These are phyloP conservation scores for Hymenoscyphus scutula DNA, from an alignment of 2,329 filamentous ascomycete species.

Conservation along the genomic window DNA sequence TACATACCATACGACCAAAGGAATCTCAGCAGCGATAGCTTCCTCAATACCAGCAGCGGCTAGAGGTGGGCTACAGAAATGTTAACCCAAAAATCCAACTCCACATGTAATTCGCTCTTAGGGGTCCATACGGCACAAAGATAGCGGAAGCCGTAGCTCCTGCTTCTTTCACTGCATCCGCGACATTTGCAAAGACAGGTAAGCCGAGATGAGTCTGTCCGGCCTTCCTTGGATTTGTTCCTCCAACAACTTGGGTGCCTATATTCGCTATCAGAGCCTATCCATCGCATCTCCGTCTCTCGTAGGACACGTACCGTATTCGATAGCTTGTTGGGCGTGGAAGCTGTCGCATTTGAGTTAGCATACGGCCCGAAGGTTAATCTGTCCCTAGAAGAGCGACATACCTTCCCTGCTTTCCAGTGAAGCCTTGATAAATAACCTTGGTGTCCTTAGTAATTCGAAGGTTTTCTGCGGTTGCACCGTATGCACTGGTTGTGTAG, in stretches of 20 bases:
- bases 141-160: slow-evolving; percentile 90
- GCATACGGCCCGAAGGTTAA: slow-evolving; percentile 13
- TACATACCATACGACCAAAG: slow-evolving; percentile 79
- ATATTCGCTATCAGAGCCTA: slow-evolving; percentile 33
- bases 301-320: slow-evolving; percentile 70
- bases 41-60: slow-evolving; percentile 96
- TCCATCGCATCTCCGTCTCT: slow-evolving; percentile 13
- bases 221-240: slow-evolving; percentile 99
- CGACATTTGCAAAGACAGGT: slow-evolving; percentile 89
- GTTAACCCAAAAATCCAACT: slow-evolving; percentile 19
- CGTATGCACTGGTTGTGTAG: slow-evolving; percentile 75
- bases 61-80: slow-evolving; percentile 69
- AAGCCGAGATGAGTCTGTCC: slow-evolving; percentile 84
- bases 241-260: slow-evolving; percentile 97
- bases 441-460: slow-evolving; percentile 92
- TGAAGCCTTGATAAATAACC: slow-evolving; percentile 96
- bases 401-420: slow-evolving; percentile 92
- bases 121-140: slow-evolving; percentile 76
- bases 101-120: slow-evolving; percentile 8
- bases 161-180: slow-evolving; percentile 84
- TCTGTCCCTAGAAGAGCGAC: slow-evolving; percentile 39
- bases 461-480: slow-evolving; percentile 77
- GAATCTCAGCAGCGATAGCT: slow-evolving; percentile 88
- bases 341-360: slow-evolving; percentile 61
- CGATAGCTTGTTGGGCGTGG: slow-evolving; percentile 96